Evolutionary conservation across 2,329 filamentous ascomycete genomes (phyloP).

Genomic region (Fusarium sp.): DNA sequence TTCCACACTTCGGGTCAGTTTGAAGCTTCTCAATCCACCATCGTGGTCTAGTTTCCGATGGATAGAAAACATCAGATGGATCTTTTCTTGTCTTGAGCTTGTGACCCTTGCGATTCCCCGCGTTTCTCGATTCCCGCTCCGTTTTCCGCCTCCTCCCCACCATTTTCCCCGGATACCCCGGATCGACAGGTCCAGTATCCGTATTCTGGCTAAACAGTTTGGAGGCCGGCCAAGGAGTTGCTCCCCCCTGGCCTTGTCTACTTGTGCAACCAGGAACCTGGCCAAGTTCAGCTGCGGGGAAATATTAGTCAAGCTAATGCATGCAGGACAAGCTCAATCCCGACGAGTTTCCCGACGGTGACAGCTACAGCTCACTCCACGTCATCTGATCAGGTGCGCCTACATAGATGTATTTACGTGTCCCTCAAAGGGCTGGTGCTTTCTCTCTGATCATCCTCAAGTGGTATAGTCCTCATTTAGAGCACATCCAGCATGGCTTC

Average conservation of each 20-base stretch:
- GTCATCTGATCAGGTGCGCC: background rate
- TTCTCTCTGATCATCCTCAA: background rate
- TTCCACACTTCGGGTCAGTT: background rate
- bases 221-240: background rate
- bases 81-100: background rate
- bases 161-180: background rate
- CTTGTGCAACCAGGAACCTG: background rate
- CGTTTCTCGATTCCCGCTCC: background rate
- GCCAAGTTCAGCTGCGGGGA: background rate
- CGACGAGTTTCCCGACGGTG: background rate
- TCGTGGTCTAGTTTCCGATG: background rate
- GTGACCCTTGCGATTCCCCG: background rate
- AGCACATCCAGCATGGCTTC: background rate
- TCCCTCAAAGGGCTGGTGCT: background rate
- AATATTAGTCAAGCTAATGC: background rate
- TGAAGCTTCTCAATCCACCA: background rate
- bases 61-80: background rate
- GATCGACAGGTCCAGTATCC: background rate
- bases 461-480: background rate
- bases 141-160: background rate
- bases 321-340: background rate
- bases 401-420: background rate
- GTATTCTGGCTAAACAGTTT: background rate
- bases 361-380: background rate
- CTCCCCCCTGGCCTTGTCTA: too few species aligned